These are phyloP conservation scores for Pelargonium fulgidum DNA, from an alignment of 441 rosid genomes.

Conservation along the genomic window DNA sequence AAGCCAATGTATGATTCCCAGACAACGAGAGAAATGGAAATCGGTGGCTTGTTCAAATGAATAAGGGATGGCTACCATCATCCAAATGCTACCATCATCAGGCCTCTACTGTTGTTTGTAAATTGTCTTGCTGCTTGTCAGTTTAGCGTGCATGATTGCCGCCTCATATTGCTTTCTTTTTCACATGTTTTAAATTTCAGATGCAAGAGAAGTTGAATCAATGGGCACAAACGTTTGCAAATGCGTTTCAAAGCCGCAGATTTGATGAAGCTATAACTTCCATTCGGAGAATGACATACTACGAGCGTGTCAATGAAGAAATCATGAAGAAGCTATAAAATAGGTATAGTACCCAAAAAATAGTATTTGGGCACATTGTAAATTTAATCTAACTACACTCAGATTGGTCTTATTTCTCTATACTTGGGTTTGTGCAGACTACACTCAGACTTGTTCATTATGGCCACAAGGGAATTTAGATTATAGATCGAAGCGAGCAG, in stretches of 20 bases:
- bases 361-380: not conserved
- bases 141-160: not conserved
- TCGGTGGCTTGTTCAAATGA: not conserved
- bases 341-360: constrained; percentile 19
- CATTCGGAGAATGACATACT: constrained; percentile 83
- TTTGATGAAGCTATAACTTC: constrained; percentile 63
- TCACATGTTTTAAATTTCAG: constrained; percentile 30
- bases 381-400: not conserved
- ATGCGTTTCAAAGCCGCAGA: constrained; percentile 45
- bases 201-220: constrained; percentile 54
- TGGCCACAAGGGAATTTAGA: not conserved
- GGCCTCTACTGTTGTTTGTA: not conserved
- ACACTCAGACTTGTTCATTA: not conserved
- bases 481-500: not conserved
- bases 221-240: constrained; percentile 54
- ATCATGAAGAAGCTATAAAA: constrained; percentile 62
- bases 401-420: not conserved
- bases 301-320: constrained; percentile 71
- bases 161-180: not conserved
- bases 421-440: not conserved
- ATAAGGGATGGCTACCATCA: no score
- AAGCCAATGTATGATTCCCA: not conserved
- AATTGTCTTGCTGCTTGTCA: not conserved
- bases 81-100: not conserved
- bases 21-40: not conserved